Evolutionary conservation across 768 basidiomycete genomes (phyloP), one percentile per base, ranked within the genome.

Genomic region (Rhodotorula babjevae): DNA sequence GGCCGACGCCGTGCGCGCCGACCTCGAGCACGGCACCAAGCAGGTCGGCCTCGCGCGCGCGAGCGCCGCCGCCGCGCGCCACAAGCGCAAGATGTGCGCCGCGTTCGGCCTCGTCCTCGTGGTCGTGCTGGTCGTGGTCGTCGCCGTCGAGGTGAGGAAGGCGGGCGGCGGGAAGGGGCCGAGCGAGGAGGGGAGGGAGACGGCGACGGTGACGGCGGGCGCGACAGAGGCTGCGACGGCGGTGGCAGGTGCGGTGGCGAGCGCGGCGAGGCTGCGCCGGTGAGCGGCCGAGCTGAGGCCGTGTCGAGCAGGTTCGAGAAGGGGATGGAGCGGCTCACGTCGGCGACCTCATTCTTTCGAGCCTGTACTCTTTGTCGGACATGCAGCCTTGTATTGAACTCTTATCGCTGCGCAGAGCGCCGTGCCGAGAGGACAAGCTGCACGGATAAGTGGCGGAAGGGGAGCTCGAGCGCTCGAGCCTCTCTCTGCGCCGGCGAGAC

Each of bases 41-140:
- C 25, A 59, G 29, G 47, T 72, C n/a, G 23, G 44, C 11, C 29
- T 40, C 11, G 66, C 71, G 7, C 36, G 31, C 3, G 21, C 65
- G 33, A 52, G 36, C 25, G 71, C 71, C 36, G 49, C 40, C 31
- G 71, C 67, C 0, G 53, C 71, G 40, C 44, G 71, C 19, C 71
- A 72, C 63, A 68, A 68, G 59, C 56, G 67, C 47, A 72, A 72
- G 63, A 33, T 72, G n/a, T 72, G 71, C 50, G 52, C 53, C 1
- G 71, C 50, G 46, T 40, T 72, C n/a, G 71, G 29, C 14, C 33
- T 72, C 27, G 63, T 72, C 2, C 18, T 62, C 18, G 47, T 58
- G 14, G 44, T 71, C 18, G 10, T 14, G 56, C 23, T 58, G 5
- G 12, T 52, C 25, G 50, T 52, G 1, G 50, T 52, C 18, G 46